phyloP scores from a whole-genome alignment of 306 rosid species.

The Luffa aegyptiaca region DNA sequence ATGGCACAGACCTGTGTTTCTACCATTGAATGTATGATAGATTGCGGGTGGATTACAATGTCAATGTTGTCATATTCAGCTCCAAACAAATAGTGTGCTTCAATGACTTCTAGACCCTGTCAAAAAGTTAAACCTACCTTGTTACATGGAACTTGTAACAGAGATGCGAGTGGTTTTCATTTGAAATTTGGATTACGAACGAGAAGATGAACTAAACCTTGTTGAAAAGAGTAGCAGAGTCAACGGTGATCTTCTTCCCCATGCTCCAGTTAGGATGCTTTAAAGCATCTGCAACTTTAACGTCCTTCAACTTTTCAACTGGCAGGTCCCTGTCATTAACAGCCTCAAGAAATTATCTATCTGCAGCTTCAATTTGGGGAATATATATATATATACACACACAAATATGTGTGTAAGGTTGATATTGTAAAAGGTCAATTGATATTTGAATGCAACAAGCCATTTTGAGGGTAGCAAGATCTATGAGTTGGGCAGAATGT shows the following conservation, averaged over 20 bases:
- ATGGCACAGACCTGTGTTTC: conserved; percentile 73
- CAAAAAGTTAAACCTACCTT: background rate
- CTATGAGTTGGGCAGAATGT: background rate
- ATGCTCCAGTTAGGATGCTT: conserved; percentile 99
- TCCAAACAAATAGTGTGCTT: conserved; percentile 97
- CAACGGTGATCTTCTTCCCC: conserved; percentile 99
- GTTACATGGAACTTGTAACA: background rate
- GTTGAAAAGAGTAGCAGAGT: conserved; percentile 97
- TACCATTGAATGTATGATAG: conserved; percentile 92
- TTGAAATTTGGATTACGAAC: conserved; percentile 7
- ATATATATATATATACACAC: background rate
- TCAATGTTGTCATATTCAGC: conserved; percentile 84
- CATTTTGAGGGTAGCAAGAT: background rate
- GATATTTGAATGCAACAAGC: background rate
- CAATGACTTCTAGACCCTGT: conserved; percentile 96
- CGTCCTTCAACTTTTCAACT: conserved; percentile 88
- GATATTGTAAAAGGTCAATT: background rate
- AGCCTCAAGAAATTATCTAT: background rate
- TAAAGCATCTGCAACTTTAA: conserved; percentile 93
- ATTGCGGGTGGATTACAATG: conserved; percentile 90
- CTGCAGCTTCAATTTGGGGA: background rate
- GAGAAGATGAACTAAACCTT: conserved; percentile 42
- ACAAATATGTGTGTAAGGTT: background rate
- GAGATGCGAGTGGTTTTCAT: background rate
- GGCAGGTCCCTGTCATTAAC: conserved; percentile 73